Conservation (phyloP, 108 stramenopile species). For the Conticribra guillardii region DNA sequence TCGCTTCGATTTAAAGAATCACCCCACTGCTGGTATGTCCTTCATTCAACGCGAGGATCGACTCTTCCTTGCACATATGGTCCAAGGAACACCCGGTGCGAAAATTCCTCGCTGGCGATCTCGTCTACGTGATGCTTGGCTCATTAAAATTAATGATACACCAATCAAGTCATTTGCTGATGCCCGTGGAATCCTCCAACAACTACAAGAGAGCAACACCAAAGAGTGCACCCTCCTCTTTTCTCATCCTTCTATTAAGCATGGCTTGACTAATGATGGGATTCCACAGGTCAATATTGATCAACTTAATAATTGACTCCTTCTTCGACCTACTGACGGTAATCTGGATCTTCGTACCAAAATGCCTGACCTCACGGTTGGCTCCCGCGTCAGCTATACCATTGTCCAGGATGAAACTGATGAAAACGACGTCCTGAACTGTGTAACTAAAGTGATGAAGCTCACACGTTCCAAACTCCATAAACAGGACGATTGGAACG, state of each 20-base stretch:
- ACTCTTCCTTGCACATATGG: not conserved
- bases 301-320: too few species aligned
- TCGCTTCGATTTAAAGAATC: too few species aligned
- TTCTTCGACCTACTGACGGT: too few species aligned
- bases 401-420: too few species aligned
- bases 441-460: not conserved
- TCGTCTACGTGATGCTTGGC: not conserved
- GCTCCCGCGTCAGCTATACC: too few species aligned
- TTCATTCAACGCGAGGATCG: too few species aligned
- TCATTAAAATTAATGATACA: not conserved
- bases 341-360: too few species aligned
- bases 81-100: not conserved
- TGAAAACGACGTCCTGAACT: not conserved
- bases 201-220: not conserved
- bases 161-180: not conserved
- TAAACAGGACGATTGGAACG: not conserved
- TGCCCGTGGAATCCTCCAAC: not conserved
- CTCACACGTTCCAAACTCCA: not conserved
- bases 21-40: too few species aligned
- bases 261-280: too few species aligned
- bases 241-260: too few species aligned
- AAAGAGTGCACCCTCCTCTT: not conserved
- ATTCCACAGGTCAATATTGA: too few species aligned
- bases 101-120: conserved; percentile 4
- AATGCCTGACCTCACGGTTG: too few species aligned